Conservation (phyloP, 345 rosid genomes). For the thale cress (Arabidopsis thaliana) region TAIR10.1 NC_003075.7:168001-168500, state of each 20-base stretch:
- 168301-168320: constrained; percentile 61
- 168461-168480: constrained; percentile 59
- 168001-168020: constrained; percentile 56
- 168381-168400: constrained; percentile 62
- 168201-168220: constrained; percentile 73
- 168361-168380: constrained; percentile 42
- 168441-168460: constrained; percentile 49
- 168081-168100: constrained; percentile 87
- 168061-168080: constrained; percentile 66
- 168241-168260: constrained; percentile 47
- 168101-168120: constrained; percentile 88
- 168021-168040: constrained; percentile 56
- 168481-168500: constrained; percentile 73
- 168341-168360: constrained; percentile 46
- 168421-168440: constrained; percentile 60
- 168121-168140: constrained; percentile 79
- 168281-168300: constrained; percentile 36
- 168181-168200: constrained; percentile 83
- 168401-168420: constrained; percentile 60
- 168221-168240: constrained; percentile 62
- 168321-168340: constrained; percentile 90
- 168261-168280: constrained; percentile 15
- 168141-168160: constrained; percentile 82
- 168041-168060: constrained; percentile 59
- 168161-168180: constrained; percentile 73